Conservation (phyloP, 106 monocot genomes). For the Allium cepa region DNA sequence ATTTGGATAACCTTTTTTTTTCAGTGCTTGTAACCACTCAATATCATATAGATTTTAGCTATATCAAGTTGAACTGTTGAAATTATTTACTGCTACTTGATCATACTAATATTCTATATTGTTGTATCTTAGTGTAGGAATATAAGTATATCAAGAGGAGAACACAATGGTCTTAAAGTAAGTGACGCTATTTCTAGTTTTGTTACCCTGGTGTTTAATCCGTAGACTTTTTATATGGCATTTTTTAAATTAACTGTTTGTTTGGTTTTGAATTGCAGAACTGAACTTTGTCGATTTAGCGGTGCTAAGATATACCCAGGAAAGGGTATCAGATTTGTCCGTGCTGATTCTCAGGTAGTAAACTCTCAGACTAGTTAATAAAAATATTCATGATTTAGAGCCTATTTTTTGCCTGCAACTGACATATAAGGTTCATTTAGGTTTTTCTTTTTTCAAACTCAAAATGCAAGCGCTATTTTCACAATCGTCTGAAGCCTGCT, state of each 20-base stretch:
- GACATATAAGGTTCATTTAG: slow-evolving; percentile 2
- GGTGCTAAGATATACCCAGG: slow-evolving; percentile 68
- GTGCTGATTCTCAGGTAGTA: slow-evolving; percentile 47
- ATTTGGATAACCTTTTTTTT: slow-evolving; percentile 3
- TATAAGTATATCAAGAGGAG: slow-evolving; percentile 4
- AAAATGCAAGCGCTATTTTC: slow-evolving; percentile 59
- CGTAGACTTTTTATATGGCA: background rate
- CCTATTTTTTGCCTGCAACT: background rate
- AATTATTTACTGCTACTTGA: background rate
- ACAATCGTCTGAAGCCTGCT: slow-evolving; percentile 52
- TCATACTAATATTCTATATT: background rate
- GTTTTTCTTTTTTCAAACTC: slow-evolving; percentile 63
- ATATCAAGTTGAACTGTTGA: too few relatives aligned
- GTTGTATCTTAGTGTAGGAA: background rate
- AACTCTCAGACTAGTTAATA: background rate
- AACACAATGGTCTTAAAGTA: slow-evolving; percentile 47
- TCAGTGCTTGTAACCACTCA: slow-evolving; percentile 15
- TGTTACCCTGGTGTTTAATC: background rate
- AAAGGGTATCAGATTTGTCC: slow-evolving; percentile 60
- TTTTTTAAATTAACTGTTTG: background rate
- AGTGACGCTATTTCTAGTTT: background rate
- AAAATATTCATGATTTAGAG: background rate
- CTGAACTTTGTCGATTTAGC: slow-evolving; percentile 51
- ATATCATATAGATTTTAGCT: background rate
- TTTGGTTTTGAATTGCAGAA: slow-evolving; percentile 7